Conservation (phyloP, 2,329 filamentous ascomycete species). For the Fonsecaea monophora region DNA sequence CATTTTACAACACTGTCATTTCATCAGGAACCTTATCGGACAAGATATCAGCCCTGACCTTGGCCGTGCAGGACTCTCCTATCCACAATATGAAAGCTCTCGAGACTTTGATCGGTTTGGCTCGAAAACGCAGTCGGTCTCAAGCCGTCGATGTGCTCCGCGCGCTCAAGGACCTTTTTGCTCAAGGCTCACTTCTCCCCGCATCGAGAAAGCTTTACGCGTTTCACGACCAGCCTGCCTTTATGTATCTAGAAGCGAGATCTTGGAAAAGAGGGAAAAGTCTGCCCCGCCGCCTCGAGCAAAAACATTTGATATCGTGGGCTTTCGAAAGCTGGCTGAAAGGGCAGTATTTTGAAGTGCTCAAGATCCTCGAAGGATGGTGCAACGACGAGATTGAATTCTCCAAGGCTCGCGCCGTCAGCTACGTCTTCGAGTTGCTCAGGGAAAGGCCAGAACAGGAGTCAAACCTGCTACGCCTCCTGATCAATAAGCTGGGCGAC, state of each 20-base stretch:
- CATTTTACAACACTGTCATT: slow-evolving; percentile 98
- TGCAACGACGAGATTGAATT: slow-evolving; percentile 95
- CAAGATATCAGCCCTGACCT: slow-evolving; percentile 91
- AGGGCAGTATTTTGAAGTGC: slow-evolving; percentile 87
- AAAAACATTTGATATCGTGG: slow-evolving; percentile 83
- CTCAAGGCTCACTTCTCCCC: slow-evolving; percentile 84
- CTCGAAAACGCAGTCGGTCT: slow-evolving; percentile 91
- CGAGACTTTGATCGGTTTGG: slow-evolving; percentile 79
- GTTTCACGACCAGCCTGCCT: slow-evolving; percentile 79
- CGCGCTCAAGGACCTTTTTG: slow-evolving; percentile 91
- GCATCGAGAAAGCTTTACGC: slow-evolving; percentile 78
- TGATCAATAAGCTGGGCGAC: slow-evolving; percentile 97
- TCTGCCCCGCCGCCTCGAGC: slow-evolving; percentile 75
- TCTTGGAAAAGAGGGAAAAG: slow-evolving; percentile 72
- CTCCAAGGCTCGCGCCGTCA: slow-evolving; percentile 83
- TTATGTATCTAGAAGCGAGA: slow-evolving; percentile 64
- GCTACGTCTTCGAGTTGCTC: slow-evolving; percentile 87
- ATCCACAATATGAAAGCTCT: slow-evolving; percentile 90
- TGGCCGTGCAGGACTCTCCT: slow-evolving; percentile 94
- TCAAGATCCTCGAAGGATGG: slow-evolving; percentile 91
- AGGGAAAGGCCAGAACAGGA: slow-evolving; percentile 98
- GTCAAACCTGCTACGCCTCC: slow-evolving; percentile 83
- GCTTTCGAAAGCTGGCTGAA: slow-evolving; percentile 96
- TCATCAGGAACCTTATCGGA: slow-evolving; percentile 93
- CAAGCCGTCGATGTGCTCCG: slow-evolving; percentile 92